These are phyloP conservation scores for Pyrrhoderma lamaoense DNA, from an alignment of 1,284 basidiomycete genomes.

Conservation along the genomic window DNA sequence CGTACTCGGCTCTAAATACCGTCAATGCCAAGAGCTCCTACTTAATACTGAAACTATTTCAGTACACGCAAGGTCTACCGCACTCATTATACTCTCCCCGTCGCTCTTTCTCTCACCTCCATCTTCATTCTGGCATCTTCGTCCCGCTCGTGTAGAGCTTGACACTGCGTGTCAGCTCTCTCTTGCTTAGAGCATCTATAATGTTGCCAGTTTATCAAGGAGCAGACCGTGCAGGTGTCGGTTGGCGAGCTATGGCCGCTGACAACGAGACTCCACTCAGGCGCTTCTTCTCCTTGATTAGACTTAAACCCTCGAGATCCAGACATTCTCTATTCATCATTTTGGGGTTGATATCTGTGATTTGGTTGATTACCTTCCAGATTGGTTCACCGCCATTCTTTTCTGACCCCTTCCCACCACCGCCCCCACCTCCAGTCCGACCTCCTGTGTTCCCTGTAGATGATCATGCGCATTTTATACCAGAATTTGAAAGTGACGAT, in stretches of 20 bases:
- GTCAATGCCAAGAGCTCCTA: too few relatives aligned
- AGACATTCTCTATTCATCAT: constrained; percentile 4
- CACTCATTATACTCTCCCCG: too few relatives aligned
- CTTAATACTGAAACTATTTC: too few relatives aligned
- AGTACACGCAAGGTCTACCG: too few relatives aligned
- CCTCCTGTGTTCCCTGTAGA: constrained; percentile 2
- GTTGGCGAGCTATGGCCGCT: constrained; percentile 10
- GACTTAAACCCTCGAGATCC: constrained; percentile 6
- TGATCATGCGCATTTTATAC: neutral
- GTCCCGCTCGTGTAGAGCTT: too few relatives aligned
- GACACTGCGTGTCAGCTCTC: too few relatives aligned
- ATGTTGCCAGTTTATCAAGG: too few relatives aligned
- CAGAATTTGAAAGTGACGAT: neutral
- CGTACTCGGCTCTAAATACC: too few relatives aligned
- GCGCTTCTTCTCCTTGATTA: constrained; percentile 1
- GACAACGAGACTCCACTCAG: constrained; percentile 3
- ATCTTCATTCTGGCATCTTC: too few relatives aligned
- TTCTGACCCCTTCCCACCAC: constrained; percentile 2
- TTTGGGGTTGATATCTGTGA: neutral
- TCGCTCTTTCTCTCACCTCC: too few relatives aligned
- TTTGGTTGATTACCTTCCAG: constrained; percentile 13
- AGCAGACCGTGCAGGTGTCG: neutral
- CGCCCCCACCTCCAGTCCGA: constrained; percentile 2
- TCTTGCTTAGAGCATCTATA: too few relatives aligned
- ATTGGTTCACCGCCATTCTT: constrained; percentile 7